phyloP scores from a whole-genome alignment of 108 stramenopile genomes.

The Fragilariopsis cylindrus region DNA sequence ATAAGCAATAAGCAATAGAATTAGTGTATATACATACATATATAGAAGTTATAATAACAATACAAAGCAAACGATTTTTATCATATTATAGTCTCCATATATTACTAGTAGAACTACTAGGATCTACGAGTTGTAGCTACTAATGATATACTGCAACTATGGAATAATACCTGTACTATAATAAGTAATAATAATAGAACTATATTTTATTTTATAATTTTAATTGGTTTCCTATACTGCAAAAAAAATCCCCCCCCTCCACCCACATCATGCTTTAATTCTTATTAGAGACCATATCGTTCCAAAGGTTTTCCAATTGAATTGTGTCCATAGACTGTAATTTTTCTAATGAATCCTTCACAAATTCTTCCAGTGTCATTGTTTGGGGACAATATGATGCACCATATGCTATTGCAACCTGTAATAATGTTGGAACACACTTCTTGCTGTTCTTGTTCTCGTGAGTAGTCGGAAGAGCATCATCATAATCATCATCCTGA shows the following conservation, averaged over 20 bases:
- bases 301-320: background rate
- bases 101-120: background rate
- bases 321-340: background rate
- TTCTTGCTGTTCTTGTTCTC: background rate
- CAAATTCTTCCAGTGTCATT: slow-evolving; percentile 2
- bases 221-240: background rate
- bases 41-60: background rate
- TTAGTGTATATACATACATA: background rate
- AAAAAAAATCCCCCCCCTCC: background rate
- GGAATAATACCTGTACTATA: background rate
- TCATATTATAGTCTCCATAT: background rate
- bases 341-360: background rate
- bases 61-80: background rate
- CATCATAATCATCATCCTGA: background rate
- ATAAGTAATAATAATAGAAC: background rate
- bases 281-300: background rate
- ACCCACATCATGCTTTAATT: background rate
- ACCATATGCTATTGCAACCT: slow-evolving; percentile 10
- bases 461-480: background rate
- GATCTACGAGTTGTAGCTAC: background rate
- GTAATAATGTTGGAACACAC: background rate
- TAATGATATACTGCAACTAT: background rate
- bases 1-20: background rate
- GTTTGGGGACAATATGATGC: background rate
- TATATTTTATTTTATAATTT: background rate